These are phyloP conservation scores for Mycena haematopus DNA, from an alignment of 768 basidiomycete species.

Conservation along the genomic window DNA sequence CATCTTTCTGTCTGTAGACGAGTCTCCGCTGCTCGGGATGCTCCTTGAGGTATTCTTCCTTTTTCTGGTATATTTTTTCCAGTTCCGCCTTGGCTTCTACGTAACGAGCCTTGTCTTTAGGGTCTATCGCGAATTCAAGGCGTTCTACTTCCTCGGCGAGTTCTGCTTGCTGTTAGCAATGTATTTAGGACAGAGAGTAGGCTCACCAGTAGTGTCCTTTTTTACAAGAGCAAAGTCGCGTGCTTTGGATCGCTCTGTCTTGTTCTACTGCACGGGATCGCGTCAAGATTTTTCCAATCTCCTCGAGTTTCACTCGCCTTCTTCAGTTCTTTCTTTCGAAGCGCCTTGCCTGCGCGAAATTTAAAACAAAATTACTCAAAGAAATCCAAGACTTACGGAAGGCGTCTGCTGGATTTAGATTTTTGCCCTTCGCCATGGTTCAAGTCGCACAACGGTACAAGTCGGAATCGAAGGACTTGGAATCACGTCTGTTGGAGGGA, in stretches of 20 bases:
- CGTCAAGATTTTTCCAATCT: conserved; percentile 29
- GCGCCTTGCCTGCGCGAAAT: conserved; percentile 75
- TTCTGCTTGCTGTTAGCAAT: conserved; percentile 49
- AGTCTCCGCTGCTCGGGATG: conserved; percentile 92
- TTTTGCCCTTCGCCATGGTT: conserved; percentile 85
- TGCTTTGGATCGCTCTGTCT: conserved; percentile 78
- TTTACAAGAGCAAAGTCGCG: conserved; percentile 93
- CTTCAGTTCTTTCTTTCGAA: conserved; percentile 93
- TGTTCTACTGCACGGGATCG: conserved; percentile 76
- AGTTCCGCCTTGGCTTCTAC: conserved; percentile 78
- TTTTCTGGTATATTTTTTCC: conserved; percentile 81
- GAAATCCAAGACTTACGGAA: conserved; percentile 63
- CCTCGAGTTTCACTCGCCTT: conserved; percentile 61
- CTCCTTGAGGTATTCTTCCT: conserved; percentile 89
- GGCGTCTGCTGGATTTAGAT: conserved; percentile 92
- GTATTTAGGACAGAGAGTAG: not conserved
- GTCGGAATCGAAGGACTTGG: not conserved
- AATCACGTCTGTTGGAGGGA: not conserved
- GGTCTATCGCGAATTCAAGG: conserved; percentile 56
- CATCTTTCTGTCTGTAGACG: conserved; percentile 68
- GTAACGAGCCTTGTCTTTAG: conserved; percentile 70
- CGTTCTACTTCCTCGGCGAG: conserved; percentile 82
- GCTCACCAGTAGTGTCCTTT: conserved; percentile 85
- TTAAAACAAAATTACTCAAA: conserved; percentile 13
- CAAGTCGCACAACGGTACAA: not conserved